Evolutionary conservation across 768 basidiomycete species (phyloP).

Genomic region (Candolleomyces aberdarensis): DNA sequence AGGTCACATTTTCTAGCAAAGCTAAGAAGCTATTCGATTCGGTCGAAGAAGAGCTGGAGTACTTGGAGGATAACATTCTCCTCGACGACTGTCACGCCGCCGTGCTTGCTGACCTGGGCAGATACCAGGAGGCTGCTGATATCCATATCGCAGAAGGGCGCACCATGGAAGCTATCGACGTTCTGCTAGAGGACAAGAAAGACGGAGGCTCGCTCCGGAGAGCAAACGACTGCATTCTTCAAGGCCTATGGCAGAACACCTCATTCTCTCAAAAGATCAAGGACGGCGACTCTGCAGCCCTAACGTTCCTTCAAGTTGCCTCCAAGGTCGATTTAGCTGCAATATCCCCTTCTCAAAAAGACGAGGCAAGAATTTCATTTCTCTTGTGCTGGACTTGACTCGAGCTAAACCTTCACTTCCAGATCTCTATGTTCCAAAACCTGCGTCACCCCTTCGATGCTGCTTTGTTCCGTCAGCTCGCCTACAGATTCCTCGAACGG

Average conservation of each 20-base stretch:
- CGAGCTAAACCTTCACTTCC: not conserved
- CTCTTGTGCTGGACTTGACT: not conserved
- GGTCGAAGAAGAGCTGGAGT: conserved; percentile 51
- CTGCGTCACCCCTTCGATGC: conserved; percentile 13
- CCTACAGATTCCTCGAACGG: conserved; percentile 22
- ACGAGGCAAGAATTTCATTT: not conserved
- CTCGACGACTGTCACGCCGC: conserved; percentile 46
- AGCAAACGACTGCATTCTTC: conserved; percentile 38
- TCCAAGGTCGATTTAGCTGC: not conserved
- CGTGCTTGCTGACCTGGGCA: conserved; percentile 40
- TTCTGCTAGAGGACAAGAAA: conserved; percentile 34
- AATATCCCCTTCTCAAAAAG: not conserved
- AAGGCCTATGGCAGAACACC: conserved; percentile 42
- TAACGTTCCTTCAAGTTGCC: not conserved
- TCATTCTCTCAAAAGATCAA: conserved; percentile 34
- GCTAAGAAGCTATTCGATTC: conserved; percentile 45
- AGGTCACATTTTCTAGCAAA: conserved; percentile 32
- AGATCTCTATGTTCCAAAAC: conserved; percentile 19
- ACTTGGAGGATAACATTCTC: conserved; percentile 43
- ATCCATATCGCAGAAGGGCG: conserved; percentile 49
- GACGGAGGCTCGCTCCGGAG: conserved; percentile 23
- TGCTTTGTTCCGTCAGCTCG: conserved; percentile 27
- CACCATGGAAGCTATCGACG: conserved; percentile 40
- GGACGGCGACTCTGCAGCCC: conserved; percentile 5
- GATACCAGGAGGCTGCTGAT: conserved; percentile 48